These are phyloP conservation scores for Rhodosporidiobolus sp. DNA, from an alignment of 768 basidiomycete species.

Conservation along the genomic window DNA sequence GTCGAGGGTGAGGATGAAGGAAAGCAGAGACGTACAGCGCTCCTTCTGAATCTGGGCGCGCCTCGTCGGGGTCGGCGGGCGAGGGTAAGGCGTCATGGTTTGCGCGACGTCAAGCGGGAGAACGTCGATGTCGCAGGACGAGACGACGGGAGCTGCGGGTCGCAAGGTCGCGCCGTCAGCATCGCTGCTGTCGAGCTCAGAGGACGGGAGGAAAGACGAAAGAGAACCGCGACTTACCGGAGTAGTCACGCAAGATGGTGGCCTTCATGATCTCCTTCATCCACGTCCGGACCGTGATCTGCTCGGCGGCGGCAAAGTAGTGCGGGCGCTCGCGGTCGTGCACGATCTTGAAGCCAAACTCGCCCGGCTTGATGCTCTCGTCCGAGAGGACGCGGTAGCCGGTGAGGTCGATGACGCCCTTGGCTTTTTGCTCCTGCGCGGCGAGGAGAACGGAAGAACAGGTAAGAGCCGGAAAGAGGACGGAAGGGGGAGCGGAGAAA, in stretches of 20 bases:
- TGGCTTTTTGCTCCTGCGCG: slow-evolving; percentile 83
- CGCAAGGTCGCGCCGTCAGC: no score
- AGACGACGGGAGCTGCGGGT: slow-evolving; percentile 81
- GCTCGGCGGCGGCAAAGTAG: slow-evolving; percentile 88
- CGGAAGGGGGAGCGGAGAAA: background rate
- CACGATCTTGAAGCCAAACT: slow-evolving; percentile 90
- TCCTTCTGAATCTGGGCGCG: slow-evolving; percentile 82
- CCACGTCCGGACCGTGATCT: slow-evolving; percentile 82
- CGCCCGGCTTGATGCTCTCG: slow-evolving; percentile 79
- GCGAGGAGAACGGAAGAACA: background rate
- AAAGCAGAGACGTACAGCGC: slow-evolving; percentile 50
- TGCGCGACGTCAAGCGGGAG: slow-evolving; percentile 93
- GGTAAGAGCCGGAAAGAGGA: background rate
- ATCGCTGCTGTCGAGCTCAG: no score
- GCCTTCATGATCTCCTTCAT: slow-evolving; percentile 99
- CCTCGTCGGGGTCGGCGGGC: slow-evolving; percentile 92
- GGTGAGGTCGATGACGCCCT: slow-evolving; percentile 86
- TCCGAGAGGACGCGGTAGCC: slow-evolving; percentile 93
- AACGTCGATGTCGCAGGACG: slow-evolving; percentile 93
- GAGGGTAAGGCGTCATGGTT: slow-evolving; percentile 90
- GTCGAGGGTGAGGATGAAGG: slow-evolving; percentile 67
- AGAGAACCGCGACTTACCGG: slow-evolving; percentile 58
- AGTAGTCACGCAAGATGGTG: slow-evolving; percentile 89
- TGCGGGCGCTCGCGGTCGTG: slow-evolving; percentile 84
- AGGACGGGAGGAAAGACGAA: background rate